phyloP scores from a whole-genome alignment of 208 protist genomes.

The Leishmania aethiopica region DNA sequence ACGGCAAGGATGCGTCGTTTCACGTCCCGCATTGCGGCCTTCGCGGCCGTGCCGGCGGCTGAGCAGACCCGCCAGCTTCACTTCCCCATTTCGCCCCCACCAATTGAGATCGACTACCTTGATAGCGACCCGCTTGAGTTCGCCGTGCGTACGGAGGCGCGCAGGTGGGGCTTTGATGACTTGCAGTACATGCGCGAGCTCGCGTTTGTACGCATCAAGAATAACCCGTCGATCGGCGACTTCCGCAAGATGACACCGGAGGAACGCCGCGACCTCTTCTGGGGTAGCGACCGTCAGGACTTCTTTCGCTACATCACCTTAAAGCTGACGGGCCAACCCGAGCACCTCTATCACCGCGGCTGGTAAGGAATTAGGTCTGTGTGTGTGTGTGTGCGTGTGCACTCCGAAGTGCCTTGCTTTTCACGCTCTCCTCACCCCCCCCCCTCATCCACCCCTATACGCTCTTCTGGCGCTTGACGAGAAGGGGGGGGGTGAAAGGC shows the following conservation, averaged over 20 bases:
- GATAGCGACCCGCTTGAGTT: slow-evolving; percentile 88
- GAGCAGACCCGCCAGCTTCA: slow-evolving; percentile 62
- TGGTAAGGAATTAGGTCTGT: slow-evolving; percentile 46
- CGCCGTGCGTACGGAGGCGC: slow-evolving; percentile 87
- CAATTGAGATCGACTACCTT: slow-evolving; percentile 88
- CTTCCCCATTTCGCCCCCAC: slow-evolving; percentile 82
- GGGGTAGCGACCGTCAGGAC: slow-evolving; percentile 88
- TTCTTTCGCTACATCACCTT: slow-evolving; percentile 86
- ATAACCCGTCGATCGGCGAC: slow-evolving; percentile 86
- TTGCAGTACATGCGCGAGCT: slow-evolving; percentile 89
- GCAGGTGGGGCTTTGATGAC: slow-evolving; percentile 88
- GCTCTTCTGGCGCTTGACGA: not conserved
- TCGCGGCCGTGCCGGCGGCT: slow-evolving; percentile 25
- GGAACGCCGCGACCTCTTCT: slow-evolving; percentile 86
- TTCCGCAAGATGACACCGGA: slow-evolving; percentile 86
- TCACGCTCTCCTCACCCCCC: not conserved
- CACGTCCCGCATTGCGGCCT: slow-evolving; percentile 38
- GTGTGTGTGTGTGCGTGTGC: too few species aligned
- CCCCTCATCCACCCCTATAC: not conserved
- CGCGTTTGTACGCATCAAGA: slow-evolving; percentile 89
- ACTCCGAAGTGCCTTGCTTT: not conserved
- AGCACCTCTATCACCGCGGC: slow-evolving; percentile 91
- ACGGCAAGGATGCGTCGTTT: slow-evolving; percentile 37
- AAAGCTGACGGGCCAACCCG: slow-evolving; percentile 65
- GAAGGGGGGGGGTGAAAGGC: not conserved